Conservation (phyloP, 2,329 filamentous ascomycete genomes). For the Fusarium begoniae region DNA sequence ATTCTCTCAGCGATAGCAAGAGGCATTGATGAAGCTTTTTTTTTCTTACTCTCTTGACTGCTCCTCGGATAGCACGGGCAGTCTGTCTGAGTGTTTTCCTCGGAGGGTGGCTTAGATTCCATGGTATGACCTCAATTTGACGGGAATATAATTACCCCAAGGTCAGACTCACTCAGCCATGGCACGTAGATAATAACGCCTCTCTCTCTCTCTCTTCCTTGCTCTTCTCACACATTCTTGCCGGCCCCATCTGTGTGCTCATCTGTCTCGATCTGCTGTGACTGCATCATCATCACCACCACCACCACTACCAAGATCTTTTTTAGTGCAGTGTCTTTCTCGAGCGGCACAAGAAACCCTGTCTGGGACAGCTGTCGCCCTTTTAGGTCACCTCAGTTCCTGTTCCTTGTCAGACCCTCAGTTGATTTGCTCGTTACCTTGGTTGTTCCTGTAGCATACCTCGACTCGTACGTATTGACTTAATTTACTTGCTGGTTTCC, state of each 20-base stretch:
- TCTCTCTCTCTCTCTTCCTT: background rate
- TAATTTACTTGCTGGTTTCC: conserved; percentile 4
- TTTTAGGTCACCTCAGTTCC: conserved; percentile 12
- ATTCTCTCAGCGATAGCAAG: background rate
- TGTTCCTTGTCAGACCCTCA: conserved; percentile 6
- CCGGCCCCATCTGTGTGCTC: background rate
- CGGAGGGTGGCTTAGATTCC: background rate
- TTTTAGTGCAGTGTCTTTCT: background rate
- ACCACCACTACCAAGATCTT: background rate
- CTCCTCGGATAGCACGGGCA: conserved; percentile 16
- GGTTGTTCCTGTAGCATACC: conserved; percentile 1
- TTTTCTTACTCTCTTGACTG: background rate
- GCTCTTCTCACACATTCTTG: background rate
- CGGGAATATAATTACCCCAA: conserved; percentile 20
- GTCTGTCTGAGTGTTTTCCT: background rate
- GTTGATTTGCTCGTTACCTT: background rate
- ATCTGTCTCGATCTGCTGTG: background rate
- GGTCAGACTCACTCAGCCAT: background rate
- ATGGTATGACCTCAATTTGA: conserved; percentile 12
- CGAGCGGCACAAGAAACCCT: conserved; percentile 27
- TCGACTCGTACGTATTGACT: conserved; percentile 3
- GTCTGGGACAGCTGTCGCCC: conserved; percentile 9
- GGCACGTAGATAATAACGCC: conserved; percentile 4
- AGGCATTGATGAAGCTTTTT: background rate
- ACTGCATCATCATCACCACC: conserved; percentile 13